Percentiles rank a stretch among this genome's conserved stretches.
Conservation (phyloP, 345 rosid genomes). For the Eucalyptus cloeziana region DNA sequence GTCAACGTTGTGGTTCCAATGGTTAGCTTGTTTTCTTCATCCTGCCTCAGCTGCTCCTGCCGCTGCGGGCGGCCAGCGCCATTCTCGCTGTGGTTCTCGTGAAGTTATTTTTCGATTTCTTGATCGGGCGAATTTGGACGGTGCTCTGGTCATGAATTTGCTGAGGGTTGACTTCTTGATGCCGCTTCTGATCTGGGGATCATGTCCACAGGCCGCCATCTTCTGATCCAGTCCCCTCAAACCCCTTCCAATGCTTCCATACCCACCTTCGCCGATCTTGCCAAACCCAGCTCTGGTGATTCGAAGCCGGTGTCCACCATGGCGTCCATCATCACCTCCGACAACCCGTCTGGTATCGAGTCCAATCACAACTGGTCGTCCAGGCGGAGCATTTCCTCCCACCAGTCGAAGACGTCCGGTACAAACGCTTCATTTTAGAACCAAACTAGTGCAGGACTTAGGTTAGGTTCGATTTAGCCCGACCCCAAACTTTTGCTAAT, state of each 20-base stretch:
- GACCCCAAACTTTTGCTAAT: no score
- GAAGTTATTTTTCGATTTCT: not conserved
- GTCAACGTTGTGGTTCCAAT: not conserved
- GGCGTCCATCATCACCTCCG: constrained; percentile 3
- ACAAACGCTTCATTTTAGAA: constrained; percentile 13
- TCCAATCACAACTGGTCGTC: constrained; percentile 27
- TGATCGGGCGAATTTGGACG: not conserved
- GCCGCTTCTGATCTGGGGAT: constrained; percentile 5
- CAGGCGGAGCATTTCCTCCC: constrained; percentile 47
- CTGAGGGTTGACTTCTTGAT: not conserved
- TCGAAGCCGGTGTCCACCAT: not conserved
- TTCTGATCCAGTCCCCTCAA: constrained; percentile 1
- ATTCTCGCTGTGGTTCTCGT: not conserved
- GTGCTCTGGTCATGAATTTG: not conserved
- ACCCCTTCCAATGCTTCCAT: not conserved
- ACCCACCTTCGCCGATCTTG: not conserved
- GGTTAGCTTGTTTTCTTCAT: not conserved
- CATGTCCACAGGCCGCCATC: constrained; percentile 10
- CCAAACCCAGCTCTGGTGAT: not conserved
- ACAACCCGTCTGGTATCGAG: constrained; percentile 18
- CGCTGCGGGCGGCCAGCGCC: not conserved
- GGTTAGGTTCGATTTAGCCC: no score
- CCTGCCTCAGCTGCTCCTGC: not conserved
- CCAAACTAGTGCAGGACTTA: no score
- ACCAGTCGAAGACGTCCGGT: constrained; percentile 26